Conservation (phyloP, 2,329 filamentous ascomycete species). For the Xylaria sp. region DNA sequence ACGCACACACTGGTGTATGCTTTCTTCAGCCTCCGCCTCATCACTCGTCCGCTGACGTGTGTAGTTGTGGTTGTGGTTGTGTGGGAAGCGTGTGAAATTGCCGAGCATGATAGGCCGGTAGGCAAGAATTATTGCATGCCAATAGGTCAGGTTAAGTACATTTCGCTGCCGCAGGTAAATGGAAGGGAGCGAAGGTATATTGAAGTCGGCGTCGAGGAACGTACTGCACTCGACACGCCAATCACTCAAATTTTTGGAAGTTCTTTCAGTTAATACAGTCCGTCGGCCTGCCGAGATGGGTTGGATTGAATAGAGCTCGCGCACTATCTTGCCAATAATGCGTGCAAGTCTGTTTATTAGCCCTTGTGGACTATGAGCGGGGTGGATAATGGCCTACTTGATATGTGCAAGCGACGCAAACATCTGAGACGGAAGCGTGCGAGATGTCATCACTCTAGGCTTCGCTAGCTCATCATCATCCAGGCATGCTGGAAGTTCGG, state of each 20-base stretch:
- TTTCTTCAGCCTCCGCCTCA: constrained; percentile 35
- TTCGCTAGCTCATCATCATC: constrained; percentile 18
- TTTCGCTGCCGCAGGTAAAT: constrained; percentile 57
- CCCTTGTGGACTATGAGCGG: background rate
- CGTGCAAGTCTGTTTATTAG: constrained; percentile 31
- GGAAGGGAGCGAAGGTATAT: constrained; percentile 50
- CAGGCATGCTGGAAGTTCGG: constrained; percentile 11
- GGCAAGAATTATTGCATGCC: constrained; percentile 56
- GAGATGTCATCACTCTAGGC: background rate
- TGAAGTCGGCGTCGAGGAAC: constrained; percentile 55
- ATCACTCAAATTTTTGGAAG: constrained; percentile 48
- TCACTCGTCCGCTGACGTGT: constrained; percentile 22
- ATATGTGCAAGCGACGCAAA: constrained; percentile 52
- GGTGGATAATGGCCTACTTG: constrained; percentile 44
- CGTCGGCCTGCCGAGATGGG: constrained; percentile 48
- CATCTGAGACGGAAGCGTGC: constrained; percentile 47
- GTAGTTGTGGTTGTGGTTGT: constrained; percentile 18
- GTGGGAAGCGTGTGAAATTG: constrained; percentile 49
- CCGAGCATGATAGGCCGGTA: constrained; percentile 54
- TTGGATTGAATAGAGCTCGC: constrained; percentile 52
- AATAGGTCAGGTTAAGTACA: constrained; percentile 56
- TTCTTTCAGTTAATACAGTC: constrained; percentile 45
- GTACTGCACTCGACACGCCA: constrained; percentile 52
- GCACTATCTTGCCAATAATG: constrained; percentile 52
- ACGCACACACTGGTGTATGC: constrained; percentile 41